Evolutionary conservation across 768 basidiomycete species (phyloP).

Genomic region (Hygrocybe punicea): DNA sequence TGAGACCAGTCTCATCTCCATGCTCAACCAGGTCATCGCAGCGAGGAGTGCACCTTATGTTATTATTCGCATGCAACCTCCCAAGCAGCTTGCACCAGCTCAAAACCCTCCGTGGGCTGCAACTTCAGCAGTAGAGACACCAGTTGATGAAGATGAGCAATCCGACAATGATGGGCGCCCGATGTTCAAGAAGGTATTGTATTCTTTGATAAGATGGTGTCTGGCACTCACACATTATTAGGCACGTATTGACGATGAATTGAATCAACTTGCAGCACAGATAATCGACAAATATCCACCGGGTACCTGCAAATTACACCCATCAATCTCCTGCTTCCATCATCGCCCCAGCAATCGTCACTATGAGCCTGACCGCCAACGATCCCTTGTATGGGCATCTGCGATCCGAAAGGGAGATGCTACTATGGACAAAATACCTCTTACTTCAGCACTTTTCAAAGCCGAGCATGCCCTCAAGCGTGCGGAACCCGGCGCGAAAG

Average conservation of each 20-base stretch:
- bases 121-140: neutral
- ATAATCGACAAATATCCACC: neutral
- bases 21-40: slow-evolving; percentile 1
- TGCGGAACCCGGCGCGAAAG: neutral
- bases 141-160: neutral
- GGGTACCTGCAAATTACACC: neutral
- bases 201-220: neutral
- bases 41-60: neutral
- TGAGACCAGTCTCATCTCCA: neutral
- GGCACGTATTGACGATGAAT: neutral
- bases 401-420: neutral
- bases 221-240: neutral
- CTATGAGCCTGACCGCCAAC: neutral
- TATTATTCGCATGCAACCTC: neutral
- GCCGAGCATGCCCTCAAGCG: neutral
- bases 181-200: neutral
- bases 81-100: neutral
- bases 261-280: neutral
- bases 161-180: neutral
- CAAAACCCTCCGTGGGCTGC: neutral
- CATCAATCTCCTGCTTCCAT: neutral
- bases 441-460: neutral
- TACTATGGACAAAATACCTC: neutral
- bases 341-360: neutral
- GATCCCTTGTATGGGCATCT: neutral